A percentile compares a stretch with the other conserved stretches of the same genome.
Conservation (phyloP, 1,284 basidiomycete species). For the Xerocomus amazonicus region DNA sequence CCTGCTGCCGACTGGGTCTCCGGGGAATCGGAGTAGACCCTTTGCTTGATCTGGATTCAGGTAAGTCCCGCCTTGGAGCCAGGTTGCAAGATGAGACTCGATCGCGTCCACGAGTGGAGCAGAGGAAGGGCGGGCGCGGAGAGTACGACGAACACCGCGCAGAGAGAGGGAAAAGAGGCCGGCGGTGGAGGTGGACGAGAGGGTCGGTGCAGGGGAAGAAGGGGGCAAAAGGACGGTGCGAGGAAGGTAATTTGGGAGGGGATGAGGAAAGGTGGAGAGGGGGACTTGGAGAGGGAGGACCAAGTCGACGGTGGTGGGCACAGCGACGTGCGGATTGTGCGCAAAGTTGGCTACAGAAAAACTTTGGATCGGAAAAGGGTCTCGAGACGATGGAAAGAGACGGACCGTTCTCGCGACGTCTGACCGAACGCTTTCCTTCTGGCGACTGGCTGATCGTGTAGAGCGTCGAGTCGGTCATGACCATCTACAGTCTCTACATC, state of each 20-base stretch:
- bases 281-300: slow-evolving; percentile 41
- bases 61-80: slow-evolving; percentile 61
- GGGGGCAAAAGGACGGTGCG: slow-evolving; percentile 55
- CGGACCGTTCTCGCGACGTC: slow-evolving; percentile 72
- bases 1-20: slow-evolving; percentile 48
- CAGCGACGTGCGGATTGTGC: slow-evolving; percentile 66
- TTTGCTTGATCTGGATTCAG: slow-evolving; percentile 45
- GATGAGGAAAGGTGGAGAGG: slow-evolving; percentile 66
- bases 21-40: slow-evolving; percentile 34
- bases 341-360: slow-evolving; percentile 54
- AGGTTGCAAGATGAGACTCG: slow-evolving; percentile 59
- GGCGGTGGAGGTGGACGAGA: slow-evolving; percentile 58
- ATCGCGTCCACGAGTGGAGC: slow-evolving; percentile 60
- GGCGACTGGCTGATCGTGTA: slow-evolving; percentile 33
- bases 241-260: slow-evolving; percentile 64
- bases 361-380: slow-evolving; percentile 3
- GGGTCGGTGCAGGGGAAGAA: slow-evolving; percentile 36
- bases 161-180: slow-evolving; percentile 73
- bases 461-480: slow-evolving; percentile 44
- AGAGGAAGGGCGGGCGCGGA: slow-evolving; percentile 60
- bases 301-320: slow-evolving; percentile 56
- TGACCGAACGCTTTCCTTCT: slow-evolving; percentile 72
- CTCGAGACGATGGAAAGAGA: too few relatives aligned
- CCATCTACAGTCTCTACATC: slow-evolving; percentile 86
- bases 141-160: slow-evolving; percentile 65